phyloP scores from a whole-genome alignment of 2,329 filamentous ascomycete species.

The Cercospora nicotianae region DNA sequence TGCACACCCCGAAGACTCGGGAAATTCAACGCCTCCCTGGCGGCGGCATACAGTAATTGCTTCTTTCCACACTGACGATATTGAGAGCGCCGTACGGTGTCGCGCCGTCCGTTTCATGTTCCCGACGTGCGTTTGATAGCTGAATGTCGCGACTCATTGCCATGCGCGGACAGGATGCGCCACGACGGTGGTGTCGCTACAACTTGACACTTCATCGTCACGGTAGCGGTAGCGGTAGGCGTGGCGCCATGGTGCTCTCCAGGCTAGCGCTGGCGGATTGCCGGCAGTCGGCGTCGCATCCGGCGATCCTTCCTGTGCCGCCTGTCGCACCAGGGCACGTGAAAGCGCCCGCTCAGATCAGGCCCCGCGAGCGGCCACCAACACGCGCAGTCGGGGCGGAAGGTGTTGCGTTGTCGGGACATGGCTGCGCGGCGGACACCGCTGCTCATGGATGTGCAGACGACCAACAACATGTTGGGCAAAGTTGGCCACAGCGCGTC shows the following conservation, averaged over 20 bases:
- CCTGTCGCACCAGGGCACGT: background rate
- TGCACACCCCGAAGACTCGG: slow-evolving; percentile 5
- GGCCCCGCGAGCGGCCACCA: background rate
- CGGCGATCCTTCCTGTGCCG: background rate
- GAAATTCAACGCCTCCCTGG: slow-evolving; percentile 2
- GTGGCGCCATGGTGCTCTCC: background rate
- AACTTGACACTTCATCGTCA: background rate
- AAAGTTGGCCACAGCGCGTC: slow-evolving; percentile 5
- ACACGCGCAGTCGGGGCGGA: background rate
- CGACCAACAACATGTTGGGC: slow-evolving; percentile 13
- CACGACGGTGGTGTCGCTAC: background rate
- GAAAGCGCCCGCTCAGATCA: background rate
- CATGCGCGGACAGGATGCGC: background rate
- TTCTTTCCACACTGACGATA: background rate
- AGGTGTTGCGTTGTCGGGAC: background rate
- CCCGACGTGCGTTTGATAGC: background rate
- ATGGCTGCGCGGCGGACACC: background rate
- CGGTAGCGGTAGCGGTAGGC: background rate
- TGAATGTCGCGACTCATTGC: background rate
- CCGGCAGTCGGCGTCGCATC: background rate
- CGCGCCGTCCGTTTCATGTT: background rate
- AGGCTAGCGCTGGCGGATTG: background rate
- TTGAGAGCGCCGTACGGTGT: background rate
- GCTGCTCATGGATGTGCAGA: background rate
- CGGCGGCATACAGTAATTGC: background rate